Evolutionary conservation across 2,329 filamentous ascomycete genomes (phyloP).

Genomic region (Claviceps sp.): DNA sequence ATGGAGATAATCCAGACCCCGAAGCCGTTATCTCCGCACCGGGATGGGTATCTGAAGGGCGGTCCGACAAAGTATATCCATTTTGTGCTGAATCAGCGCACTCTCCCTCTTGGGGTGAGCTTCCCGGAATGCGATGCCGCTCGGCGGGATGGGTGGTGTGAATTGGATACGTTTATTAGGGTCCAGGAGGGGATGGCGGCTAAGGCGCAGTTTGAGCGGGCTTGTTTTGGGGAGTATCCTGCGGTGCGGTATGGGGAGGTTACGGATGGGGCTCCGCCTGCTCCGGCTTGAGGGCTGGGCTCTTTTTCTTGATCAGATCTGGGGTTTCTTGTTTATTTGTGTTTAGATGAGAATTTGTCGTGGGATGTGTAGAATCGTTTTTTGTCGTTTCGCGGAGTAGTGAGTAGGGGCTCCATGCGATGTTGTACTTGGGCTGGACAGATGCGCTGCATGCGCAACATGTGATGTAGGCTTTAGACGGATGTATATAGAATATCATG

Average conservation of each 20-base stretch:
- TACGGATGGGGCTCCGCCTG: conserved; percentile 22
- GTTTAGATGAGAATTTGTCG: too few species aligned
- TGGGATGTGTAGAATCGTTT: too few species aligned
- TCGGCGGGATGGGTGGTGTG: conserved; percentile 65
- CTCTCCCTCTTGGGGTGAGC: conserved; percentile 53
- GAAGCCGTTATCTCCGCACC: conserved; percentile 42
- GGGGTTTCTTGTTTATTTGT: too few species aligned
- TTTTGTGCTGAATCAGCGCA: conserved; percentile 63
- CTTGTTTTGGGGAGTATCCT: conserved; percentile 47
- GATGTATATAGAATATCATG: too few species aligned
- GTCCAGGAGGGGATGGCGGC: conserved; percentile 45
- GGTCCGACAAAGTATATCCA: conserved; percentile 55
- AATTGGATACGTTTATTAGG: conserved; percentile 52
- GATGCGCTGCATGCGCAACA: too few species aligned
- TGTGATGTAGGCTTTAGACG: too few species aligned
- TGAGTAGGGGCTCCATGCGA: too few species aligned
- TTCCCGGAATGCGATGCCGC: conserved; percentile 48
- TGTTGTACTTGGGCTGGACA: too few species aligned
- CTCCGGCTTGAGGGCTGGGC: too few species aligned
- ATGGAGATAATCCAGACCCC: conserved; percentile 62
- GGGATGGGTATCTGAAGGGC: conserved; percentile 38
- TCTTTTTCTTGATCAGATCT: background rate
- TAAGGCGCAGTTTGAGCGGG: conserved; percentile 47
- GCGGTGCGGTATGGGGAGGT: conserved; percentile 24
- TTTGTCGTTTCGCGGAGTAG: too few species aligned